These are phyloP conservation scores for Fallopia convolvulus DNA, from an alignment of 148 eudicot genomes.

Conservation along the genomic window DNA sequence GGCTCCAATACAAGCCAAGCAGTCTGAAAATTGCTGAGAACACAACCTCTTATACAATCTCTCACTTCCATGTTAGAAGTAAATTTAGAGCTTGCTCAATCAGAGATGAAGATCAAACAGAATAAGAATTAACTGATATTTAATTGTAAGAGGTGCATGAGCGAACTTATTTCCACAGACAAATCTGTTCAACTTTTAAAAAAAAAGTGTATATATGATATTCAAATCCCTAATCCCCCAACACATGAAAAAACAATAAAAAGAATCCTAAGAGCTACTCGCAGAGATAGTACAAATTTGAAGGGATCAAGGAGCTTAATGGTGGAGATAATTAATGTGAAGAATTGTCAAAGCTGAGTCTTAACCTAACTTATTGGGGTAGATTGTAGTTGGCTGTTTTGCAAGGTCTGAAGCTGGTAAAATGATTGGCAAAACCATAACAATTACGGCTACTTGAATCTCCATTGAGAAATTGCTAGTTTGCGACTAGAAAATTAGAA, in stretches of 20 bases:
- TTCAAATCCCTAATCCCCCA: background rate
- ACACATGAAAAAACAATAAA: no score
- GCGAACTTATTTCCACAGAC: no score
- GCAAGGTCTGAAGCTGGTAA: background rate
- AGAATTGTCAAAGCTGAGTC: background rate
- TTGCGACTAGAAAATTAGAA: background rate
- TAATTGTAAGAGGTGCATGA: no score
- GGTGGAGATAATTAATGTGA: background rate
- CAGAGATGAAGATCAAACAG: background rate
- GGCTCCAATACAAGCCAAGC: slow-evolving; percentile 46
- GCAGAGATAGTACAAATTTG: background rate
- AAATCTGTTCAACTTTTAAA: background rate
- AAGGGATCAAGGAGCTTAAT: background rate
- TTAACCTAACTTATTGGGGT: background rate
- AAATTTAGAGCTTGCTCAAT: background rate
- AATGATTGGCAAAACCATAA: background rate
- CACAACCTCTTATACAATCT: slow-evolving; percentile 23
- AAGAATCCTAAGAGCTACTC: no score
- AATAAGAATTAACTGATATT: background rate
- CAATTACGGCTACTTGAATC: background rate
- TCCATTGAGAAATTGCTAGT: background rate
- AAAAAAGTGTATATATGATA: background rate
- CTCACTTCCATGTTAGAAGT: slow-evolving; percentile 14
- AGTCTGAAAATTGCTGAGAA: slow-evolving; percentile 59
- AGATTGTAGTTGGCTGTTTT: background rate